Evolutionary conservation across 164 flowering plant species (phyloP).

Genomic region (Stephania japonica): DNA sequence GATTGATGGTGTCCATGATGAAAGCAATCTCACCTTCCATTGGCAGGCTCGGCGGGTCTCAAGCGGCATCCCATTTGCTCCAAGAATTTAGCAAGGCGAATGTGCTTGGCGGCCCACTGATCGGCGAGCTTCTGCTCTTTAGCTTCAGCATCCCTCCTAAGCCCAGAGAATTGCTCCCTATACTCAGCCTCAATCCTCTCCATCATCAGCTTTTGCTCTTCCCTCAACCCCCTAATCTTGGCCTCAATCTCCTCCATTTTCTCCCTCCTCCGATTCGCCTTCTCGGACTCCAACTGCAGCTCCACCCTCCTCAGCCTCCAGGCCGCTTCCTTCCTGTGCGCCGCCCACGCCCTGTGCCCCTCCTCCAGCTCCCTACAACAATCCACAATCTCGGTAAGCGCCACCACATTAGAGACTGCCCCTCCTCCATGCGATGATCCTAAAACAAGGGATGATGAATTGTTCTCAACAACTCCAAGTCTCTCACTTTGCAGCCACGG

Average conservation of each 20-base stretch:
- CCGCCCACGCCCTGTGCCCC: slow-evolving; percentile 69
- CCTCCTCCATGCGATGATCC: slow-evolving; percentile 25
- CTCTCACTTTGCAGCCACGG: slow-evolving; percentile 61
- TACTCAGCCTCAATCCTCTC: slow-evolving; percentile 78
- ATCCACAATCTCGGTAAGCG: slow-evolving; percentile 53
- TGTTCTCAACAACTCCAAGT: slow-evolving; percentile 24
- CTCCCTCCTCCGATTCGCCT: slow-evolving; percentile 57
- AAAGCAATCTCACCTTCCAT: slow-evolving; percentile 27
- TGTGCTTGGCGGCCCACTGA: slow-evolving; percentile 68
- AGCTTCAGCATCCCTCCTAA: slow-evolving; percentile 76
- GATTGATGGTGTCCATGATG: neutral
- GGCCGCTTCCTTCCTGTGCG: slow-evolving; percentile 86
- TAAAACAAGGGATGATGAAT: slow-evolving; percentile 24
- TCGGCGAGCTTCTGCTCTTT: slow-evolving; percentile 83
- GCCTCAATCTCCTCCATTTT: slow-evolving; percentile 82
- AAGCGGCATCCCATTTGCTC: slow-evolving; percentile 62
- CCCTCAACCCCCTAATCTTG: slow-evolving; percentile 63
- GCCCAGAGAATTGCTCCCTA: slow-evolving; percentile 60
- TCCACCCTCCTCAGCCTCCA: slow-evolving; percentile 89
- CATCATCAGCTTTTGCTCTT: slow-evolving; percentile 52
- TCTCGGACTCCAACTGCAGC: slow-evolving; percentile 87
- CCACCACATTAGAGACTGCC: slow-evolving; percentile 17
- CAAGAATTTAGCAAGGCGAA: slow-evolving; percentile 53
- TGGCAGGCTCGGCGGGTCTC: slow-evolving; percentile 33
- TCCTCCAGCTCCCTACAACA: slow-evolving; percentile 86